Percentiles rank a stretch among this genome's conserved stretches.
Conservation (phyloP, 495 filamentous ascomycete species). For the Penicillium manginii region DNA sequence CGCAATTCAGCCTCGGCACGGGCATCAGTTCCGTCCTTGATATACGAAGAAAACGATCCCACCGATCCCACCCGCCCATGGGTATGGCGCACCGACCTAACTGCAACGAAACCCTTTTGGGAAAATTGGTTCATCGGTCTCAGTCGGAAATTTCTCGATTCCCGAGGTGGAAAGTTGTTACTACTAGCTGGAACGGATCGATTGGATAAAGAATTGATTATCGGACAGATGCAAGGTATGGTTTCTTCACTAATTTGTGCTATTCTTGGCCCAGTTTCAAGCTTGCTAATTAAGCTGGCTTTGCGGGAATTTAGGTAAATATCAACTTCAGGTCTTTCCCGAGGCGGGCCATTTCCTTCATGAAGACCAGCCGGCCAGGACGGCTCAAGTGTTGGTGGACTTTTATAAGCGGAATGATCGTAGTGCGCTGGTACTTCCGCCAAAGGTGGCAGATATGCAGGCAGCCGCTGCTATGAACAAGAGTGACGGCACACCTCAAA, state of each 20-base stretch:
- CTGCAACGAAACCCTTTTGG: constrained; percentile 88
- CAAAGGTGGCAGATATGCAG: constrained; percentile 76
- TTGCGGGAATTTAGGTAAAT: constrained; percentile 67
- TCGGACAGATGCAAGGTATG: constrained; percentile 95
- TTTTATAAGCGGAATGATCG: constrained; percentile 92
- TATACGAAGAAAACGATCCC: constrained; percentile 52
- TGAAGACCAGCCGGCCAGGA: constrained; percentile 90
- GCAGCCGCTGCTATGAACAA: constrained; percentile 50
- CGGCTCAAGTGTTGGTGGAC: constrained; percentile 80
- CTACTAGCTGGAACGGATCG: constrained; percentile 93
- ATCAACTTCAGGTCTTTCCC: constrained; percentile 91
- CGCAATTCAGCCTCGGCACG: constrained; percentile 79
- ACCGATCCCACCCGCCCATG: constrained; percentile 53
- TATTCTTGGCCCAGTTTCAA: constrained; percentile 1
- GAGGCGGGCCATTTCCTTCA: constrained; percentile 97
- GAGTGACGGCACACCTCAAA: constrained; percentile 20
- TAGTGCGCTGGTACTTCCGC: constrained; percentile 79
- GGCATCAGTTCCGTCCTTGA: constrained; percentile 83
- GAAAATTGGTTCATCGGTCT: constrained; percentile 89
- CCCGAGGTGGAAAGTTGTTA: constrained; percentile 84
- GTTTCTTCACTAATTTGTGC: not conserved
- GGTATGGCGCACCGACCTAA: constrained; percentile 87
- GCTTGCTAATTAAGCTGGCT: not conserved
- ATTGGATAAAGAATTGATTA: constrained; percentile 92
- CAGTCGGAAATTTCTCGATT: constrained; percentile 84